Base-by-base conservation (phyloP, 306 rosid species). In the Potentilla sterilis region DNA sequence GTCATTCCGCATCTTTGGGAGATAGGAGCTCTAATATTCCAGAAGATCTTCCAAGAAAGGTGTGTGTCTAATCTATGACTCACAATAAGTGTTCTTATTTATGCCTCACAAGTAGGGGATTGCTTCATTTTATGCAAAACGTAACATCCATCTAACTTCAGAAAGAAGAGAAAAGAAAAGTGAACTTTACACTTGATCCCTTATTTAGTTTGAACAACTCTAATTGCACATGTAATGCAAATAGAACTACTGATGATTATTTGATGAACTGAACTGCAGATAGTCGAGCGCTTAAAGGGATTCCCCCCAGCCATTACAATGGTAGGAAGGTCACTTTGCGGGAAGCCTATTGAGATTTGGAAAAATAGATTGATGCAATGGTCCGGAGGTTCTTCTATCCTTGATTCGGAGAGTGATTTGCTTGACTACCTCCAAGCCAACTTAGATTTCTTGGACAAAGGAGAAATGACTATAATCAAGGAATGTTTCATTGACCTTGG, bases 401-500 rank as follows among this genome's bases (percentile, higher is more conserved):
- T 92, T 42, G 72, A 70, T 15, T 76, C 82, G 1, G 81, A 63
- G 8, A 11, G 1, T 0, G 74, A 78, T 10, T 69, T 85, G 74
- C 85, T 84, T 70, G 37, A n/a, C 7, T 55, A 18, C 21, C 58
- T 51, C 22, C 9, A 51, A 18, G 19, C 8, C 18, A 51, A 16
- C 58, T 16, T 19, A 6, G 90, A 84, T 71, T 81, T 49, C 4
- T 71, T 70, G 65, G 76, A 85, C 24, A 34, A 80, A 6, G 19
- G 5, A 48, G 52, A 48, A 13, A 48, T 48, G 19, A 48, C 19
- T 48, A 13, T 48, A 28, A 28, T 28, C 16, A 85, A 72, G 83
- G 83, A 90, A 38, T 79, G 90, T 77, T 88, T 90, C 81, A 15
- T 49, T 72, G 90, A 90, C 81, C 75, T 91, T 22, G 78, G 85